Conservation (phyloP, 2,329 filamentous ascomycete genomes). For the Tolypocladium capitatum region DNA sequence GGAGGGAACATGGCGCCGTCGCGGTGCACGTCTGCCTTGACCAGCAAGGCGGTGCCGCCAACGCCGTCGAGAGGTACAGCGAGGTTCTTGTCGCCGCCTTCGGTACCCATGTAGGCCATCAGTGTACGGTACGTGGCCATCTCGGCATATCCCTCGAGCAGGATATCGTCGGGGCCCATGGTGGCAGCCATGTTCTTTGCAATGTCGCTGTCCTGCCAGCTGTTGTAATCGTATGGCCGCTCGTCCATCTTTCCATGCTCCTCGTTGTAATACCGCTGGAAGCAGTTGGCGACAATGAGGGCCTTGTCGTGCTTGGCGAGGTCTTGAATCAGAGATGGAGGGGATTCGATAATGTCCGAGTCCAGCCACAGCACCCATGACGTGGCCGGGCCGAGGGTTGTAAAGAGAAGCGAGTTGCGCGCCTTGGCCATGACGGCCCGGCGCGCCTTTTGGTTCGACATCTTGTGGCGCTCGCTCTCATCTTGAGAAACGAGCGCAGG, state of each 20-base stretch:
- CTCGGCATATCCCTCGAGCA: constrained; percentile 85
- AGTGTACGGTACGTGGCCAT: constrained; percentile 84
- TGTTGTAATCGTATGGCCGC: constrained; percentile 92
- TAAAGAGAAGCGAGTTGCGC: constrained; percentile 88
- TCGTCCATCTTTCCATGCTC: constrained; percentile 58
- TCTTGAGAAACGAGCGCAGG: constrained; percentile 66
- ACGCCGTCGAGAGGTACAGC: constrained; percentile 81
- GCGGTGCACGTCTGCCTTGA: constrained; percentile 92
- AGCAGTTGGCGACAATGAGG: constrained; percentile 93
- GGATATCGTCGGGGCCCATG: constrained; percentile 84
- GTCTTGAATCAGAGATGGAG: constrained; percentile 75
- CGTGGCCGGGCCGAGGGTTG: constrained; percentile 77
- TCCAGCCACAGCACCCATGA: constrained; percentile 98
- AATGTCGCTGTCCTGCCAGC: constrained; percentile 80
- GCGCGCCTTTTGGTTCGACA: constrained; percentile 75
- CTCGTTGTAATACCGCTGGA: constrained; percentile 66
- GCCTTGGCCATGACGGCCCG: constrained; percentile 86
- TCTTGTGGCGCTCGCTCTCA: constrained; percentile 82
- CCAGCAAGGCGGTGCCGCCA: constrained; percentile 79
- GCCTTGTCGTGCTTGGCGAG: constrained; percentile 76
- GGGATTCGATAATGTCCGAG: constrained; percentile 81
- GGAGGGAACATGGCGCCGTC: constrained; percentile 98
- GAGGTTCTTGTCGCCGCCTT: constrained; percentile 40
- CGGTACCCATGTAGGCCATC: constrained; percentile 69
- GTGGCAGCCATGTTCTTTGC: constrained; percentile 61